Base-by-base conservation (phyloP, 768 basidiomycete genomes). In the Hypholoma sublateritium region DNA sequence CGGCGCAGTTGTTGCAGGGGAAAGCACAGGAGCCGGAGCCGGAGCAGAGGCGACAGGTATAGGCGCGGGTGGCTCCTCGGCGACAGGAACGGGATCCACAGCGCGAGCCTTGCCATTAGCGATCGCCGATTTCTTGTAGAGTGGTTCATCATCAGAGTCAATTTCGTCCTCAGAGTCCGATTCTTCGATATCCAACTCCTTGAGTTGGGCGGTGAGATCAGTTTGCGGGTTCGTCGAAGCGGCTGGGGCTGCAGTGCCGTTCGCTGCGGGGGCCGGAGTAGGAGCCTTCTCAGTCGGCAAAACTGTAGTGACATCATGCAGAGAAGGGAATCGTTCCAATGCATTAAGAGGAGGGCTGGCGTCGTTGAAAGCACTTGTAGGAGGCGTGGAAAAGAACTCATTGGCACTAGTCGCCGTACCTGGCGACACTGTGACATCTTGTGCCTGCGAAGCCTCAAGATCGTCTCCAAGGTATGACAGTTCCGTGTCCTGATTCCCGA, bases 361-460 rank as follows among this genome's bases (percentile, higher is more conserved):
- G 9, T 59, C 60, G 14, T 61, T 54, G 35, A 47, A 59, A 9
- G 69, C 68, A 37, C 81, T 77, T 12, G 79, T 78, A 0, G 81
- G 83, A 25, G 87, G 86, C 0, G 87, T 89, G 48, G 78, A 72
- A 62, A 90, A 90, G 14, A 77, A 62, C 32, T 89, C 87, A 37
- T 72, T 80, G 28, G 80, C 72, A 59, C 67, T 65, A 13, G 43
- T 35, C 13, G 66, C 62, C 1, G 66, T 68, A 19, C 62, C 67
- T 16, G 75, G 73, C 34, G 80, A 65, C 16, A 58, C 21, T 7
- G 59, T 43, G 14, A 47, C 11, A 19, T 60, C 60, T 36, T 50
- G 37, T 2, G 41, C 53, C 25, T 54, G 50, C 17, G 39, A 19
- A 2, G 49, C 28, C 8, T 55, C 34, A 9, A 22, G 1, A 21